Evolutionary conservation across 768 basidiomycete genomes (phyloP), one percentile per base, ranked within the genome.

Genomic region (Termitomyces heimii): DNA sequence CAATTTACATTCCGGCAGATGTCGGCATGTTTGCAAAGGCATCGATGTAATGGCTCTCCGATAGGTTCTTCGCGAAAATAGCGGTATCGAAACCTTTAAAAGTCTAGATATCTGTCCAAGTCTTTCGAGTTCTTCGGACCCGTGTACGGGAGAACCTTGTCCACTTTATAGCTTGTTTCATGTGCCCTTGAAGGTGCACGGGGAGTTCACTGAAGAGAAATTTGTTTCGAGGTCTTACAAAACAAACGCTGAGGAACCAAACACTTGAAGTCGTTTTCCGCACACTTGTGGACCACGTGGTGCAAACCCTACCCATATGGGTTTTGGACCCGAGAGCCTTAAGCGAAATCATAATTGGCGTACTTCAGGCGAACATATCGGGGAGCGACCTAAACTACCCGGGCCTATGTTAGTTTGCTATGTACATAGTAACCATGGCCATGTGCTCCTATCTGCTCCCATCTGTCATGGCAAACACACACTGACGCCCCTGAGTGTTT

Each of bases 401-500:
- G 8, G 39, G 18, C 37, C n/a, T 40, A n/a, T 16, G 53, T n/a
- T 5, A 20, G 14, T 34, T 5, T 18, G 9, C 35, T 14, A 37
- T 2, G 12, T 34, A 34, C 6, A 29, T 37, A 24, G 28, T 8
- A 24, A 13, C 31, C 48, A 37, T 40, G n/a, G 6, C 6, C 39
- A 44, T 26, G 12, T 44, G 43, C 24, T 44, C 39, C 37, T 18
- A 42, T 53, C 39, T 55, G 54, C 12, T 28, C 37, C 52, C 52
- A 42, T 29, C 39, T 55, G 54, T 14, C 45, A 32, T 8, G 8
- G 51, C 44, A 8, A 45, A 34, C 14, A 52, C 43, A n/a, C n/a
- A n/a, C 35, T 16, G 34, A 20, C 56, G 48, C 46, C 56, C 60
- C 56, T 57, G 56, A 54, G 16, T 56, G 42, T 20, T 47, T 37